Base-by-base conservation (phyloP, 495 filamentous ascomycete species). In the Penicillium arizonense region DNA sequence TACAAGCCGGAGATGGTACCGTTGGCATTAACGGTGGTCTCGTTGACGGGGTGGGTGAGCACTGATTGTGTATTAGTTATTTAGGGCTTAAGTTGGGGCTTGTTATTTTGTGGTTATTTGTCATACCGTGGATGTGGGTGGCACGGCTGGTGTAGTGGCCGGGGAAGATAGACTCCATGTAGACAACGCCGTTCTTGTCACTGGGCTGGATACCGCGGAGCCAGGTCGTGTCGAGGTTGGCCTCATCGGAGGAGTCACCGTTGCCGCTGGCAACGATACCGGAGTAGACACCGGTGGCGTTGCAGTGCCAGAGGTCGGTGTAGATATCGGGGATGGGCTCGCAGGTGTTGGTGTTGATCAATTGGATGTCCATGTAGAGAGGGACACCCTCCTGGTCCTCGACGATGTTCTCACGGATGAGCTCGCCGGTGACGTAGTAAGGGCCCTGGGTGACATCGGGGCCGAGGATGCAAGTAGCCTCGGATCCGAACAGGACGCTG, bases 131-230 rank as follows among this genome's bases (percentile, higher is more conserved):
- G 30, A 66, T 63, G 46, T 73, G 66, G 26, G 54, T 67, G 6
- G 66, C 57, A 34, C 69, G 66, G 32, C 66, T 72, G 12, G 66
- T 65, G 55, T 82, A 83, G 57, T 83, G 80, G 9, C 80, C 80
- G 1, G 80, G 79, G 67, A 82, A 81, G 35, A 81, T 56, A 0
- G 78, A 71, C 20, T 74, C 61, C 51, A 83, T 82, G 28, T 68
- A 60, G 13, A 72, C 74, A 5, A 81, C 73, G 3, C 79, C 79
- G 5, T 78, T 70, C 0, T 62, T 47, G 56, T 81, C 72, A 10
- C 74, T 78, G 13, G 71, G 61, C 47, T 80, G 77, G 34, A 80
- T 64, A 36, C 78, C 80, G 23, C 80, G 78, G 7, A 79, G 69
- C 61, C 66, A 80, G 8, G 77, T 81, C 44, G 62, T 62, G 53